These are phyloP conservation scores for Ulmus americana DNA, from an alignment of 331 rosid species.

Conservation along the genomic window DNA sequence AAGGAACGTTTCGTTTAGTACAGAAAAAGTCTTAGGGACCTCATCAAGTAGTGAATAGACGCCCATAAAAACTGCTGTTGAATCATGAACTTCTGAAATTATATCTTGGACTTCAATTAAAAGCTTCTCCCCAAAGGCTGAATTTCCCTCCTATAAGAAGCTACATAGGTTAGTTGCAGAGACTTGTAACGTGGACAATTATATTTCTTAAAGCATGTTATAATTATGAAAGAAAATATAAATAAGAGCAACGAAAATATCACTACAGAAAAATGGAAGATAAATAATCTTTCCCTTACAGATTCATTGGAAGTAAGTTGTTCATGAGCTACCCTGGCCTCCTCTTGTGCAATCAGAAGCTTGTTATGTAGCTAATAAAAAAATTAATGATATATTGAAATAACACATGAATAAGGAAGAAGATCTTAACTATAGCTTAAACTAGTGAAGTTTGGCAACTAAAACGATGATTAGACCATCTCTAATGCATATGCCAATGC, in stretches of 20 bases:
- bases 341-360: slow-evolving; percentile 57
- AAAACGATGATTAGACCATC: too few species aligned
- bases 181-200: slow-evolving; percentile 7
- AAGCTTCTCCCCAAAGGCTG: slow-evolving; percentile 38
- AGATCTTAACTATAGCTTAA: background rate
- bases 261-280: slow-evolving; percentile 17
- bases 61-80: slow-evolving; percentile 44
- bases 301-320: slow-evolving; percentile 38
- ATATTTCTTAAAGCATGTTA: slow-evolving; percentile 2
- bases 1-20: slow-evolving; percentile 39
- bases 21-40: slow-evolving; percentile 42
- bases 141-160: slow-evolving; percentile 50
- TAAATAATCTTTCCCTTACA: slow-evolving; percentile 28
- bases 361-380: slow-evolving; percentile 59
- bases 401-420: slow-evolving; percentile 10
- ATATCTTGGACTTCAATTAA: slow-evolving; percentile 52
- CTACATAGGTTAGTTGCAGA: slow-evolving; percentile 21
- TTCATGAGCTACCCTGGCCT: slow-evolving; percentile 53
- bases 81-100: slow-evolving; percentile 51
- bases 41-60: slow-evolving; percentile 51
- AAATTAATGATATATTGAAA: slow-evolving; percentile 22
- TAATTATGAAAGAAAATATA: slow-evolving; percentile 7
- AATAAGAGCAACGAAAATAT: slow-evolving; percentile 9
- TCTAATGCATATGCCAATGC: too few species aligned
- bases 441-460: background rate